These are phyloP conservation scores for Oryza punctata DNA, from an alignment of 176 grass and related monocot species.

Conservation along the genomic window DNA sequence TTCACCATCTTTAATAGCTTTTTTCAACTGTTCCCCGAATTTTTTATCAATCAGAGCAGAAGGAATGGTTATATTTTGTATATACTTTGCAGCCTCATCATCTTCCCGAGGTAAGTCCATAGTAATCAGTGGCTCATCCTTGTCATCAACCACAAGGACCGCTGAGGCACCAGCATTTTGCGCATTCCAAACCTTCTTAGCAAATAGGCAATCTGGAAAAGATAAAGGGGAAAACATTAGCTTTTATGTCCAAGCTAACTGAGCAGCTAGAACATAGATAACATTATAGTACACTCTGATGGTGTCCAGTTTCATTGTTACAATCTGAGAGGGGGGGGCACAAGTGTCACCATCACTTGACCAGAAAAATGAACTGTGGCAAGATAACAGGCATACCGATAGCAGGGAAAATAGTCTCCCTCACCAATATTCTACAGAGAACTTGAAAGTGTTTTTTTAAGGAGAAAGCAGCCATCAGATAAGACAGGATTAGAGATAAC, in stretches of 20 bases:
- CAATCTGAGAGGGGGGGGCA: not conserved
- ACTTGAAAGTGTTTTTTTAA: not conserved
- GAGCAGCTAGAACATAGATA: constrained; percentile 10
- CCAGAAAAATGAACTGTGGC: not conserved
- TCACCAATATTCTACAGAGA: not conserved
- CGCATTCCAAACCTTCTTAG: constrained; percentile 96
- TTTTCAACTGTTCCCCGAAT: constrained; percentile 89
- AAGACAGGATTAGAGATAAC: not conserved
- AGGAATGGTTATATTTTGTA: constrained; percentile 96
- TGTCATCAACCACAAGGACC: constrained; percentile 92
- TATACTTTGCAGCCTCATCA: constrained; percentile 92
- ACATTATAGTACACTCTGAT: not conserved
- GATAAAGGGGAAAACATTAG: constrained; percentile 14
- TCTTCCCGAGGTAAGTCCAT: constrained; percentile 98
- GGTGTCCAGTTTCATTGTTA: not conserved
- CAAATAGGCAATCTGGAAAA: constrained; percentile 81
- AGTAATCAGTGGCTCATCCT: constrained; percentile 91
- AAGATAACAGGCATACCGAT: not conserved
- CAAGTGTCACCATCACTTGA: not conserved
- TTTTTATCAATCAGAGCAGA: constrained; percentile 86
- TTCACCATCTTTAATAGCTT: constrained; percentile 73
- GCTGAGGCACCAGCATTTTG: constrained; percentile 92
- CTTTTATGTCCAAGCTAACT: not conserved
- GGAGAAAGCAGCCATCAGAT: not conserved
- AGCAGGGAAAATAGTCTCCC: not conserved